Evolutionary conservation across 2,329 filamentous ascomycete species (phyloP).

Genomic region (Ceratocystis cubensis): DNA sequence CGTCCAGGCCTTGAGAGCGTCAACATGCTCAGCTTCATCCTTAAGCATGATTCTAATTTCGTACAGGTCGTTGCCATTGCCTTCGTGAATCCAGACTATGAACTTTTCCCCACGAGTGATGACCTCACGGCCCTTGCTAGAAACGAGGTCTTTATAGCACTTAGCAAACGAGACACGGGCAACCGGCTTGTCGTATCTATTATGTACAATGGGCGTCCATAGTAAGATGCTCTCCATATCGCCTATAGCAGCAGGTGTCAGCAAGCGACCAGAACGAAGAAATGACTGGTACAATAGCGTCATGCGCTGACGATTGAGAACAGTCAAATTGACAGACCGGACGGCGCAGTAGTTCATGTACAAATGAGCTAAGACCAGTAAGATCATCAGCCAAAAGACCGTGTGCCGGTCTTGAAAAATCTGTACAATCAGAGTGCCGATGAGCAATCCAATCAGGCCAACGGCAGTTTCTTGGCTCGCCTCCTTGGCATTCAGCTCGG

Average conservation of each 20-base stretch:
- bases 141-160: slow-evolving; percentile 32
- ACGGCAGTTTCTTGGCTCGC: slow-evolving; percentile 92
- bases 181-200: slow-evolving; percentile 25
- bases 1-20: slow-evolving; percentile 31
- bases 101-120: slow-evolving; percentile 23
- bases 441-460: slow-evolving; percentile 73
- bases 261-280: slow-evolving; percentile 37
- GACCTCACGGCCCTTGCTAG: slow-evolving; percentile 26
- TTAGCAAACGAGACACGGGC: slow-evolving; percentile 32
- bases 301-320: slow-evolving; percentile 74
- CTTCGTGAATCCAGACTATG: slow-evolving; percentile 13
- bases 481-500: slow-evolving; percentile 89
- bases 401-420: slow-evolving; percentile 55
- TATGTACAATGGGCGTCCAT: slow-evolving; percentile 29
- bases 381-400: slow-evolving; percentile 61
- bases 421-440: slow-evolving; percentile 69
- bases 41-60: slow-evolving; percentile 31
- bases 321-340: slow-evolving; percentile 67
- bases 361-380: slow-evolving; percentile 64
- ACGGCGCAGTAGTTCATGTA: slow-evolving; percentile 80
- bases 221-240: slow-evolving; percentile 50
- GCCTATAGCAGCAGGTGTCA: slow-evolving; percentile 55
- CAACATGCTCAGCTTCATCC: slow-evolving; percentile 25
- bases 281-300: slow-evolving; percentile 59
- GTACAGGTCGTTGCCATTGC: slow-evolving; percentile 19